Evolutionary conservation across 1,284 basidiomycete genomes (phyloP), one percentile per base, ranked within the genome.

Genomic region (Rhizoctonia solani): DNA sequence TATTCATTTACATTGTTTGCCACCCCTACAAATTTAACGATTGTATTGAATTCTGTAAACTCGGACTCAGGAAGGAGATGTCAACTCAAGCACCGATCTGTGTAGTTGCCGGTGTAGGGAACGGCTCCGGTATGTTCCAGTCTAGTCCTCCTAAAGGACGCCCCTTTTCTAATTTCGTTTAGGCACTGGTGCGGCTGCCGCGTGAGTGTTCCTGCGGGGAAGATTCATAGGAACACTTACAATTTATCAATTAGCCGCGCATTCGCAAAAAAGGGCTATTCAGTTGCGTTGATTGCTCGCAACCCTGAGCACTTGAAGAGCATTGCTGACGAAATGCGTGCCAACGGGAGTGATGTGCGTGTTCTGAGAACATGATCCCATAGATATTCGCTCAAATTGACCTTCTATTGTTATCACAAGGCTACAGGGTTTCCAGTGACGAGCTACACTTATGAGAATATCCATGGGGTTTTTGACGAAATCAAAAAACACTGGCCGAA

Each of bases 221-320:
- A 54, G 49, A 25, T n/a, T 39, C 8, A 1, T 23, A 27, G 14
- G 27, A 34, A 41, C 54, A 41, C 11, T 52, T 34, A 47, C 23
- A 50, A 19, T 49, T 29, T 5, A 29, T 89, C 70, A 80, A 25
- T 25, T 83, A 84, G 73, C 77, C 82, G 71, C 29, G 54, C 66
- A 19, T 71, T 73, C 37, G 71, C 67, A 8, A 67, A 67, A 47
- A 52, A 49, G 42, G 88, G 89, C 0, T 91, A 89, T 72, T 82
- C 81, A 47, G 81, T 91, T 44, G 89, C 89, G 0, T 76, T 91
- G 52, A 80, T 91, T 49, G 87, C 87, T 9, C 81, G 89, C 46
- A 83, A 84, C 47, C 75, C 79, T 1, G 83, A 85, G 23, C 74
- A 79, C 21, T 77, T 89, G 16, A 78, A 84, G 66, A 81, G 79